Conservation (phyloP, 2,329 filamentous ascomycete species). For the Metarhizium album region DNA sequence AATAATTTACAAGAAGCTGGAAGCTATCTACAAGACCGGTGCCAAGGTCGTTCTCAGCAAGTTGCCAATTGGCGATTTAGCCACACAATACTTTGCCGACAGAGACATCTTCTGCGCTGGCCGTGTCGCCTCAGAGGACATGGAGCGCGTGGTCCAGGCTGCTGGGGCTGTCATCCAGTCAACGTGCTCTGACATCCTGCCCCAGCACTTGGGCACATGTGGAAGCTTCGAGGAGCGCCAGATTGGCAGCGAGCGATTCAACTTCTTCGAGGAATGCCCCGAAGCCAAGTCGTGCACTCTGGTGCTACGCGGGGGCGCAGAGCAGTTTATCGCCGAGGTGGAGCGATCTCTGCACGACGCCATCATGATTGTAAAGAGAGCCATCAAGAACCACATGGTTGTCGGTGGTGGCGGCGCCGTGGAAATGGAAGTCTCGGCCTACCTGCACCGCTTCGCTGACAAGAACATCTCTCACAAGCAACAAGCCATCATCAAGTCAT, state of each 20-base stretch:
- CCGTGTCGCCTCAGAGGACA: slow-evolving; percentile 79
- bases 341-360: slow-evolving; percentile 96
- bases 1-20: slow-evolving; percentile 99
- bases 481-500: slow-evolving; percentile 94
- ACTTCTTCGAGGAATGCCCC: slow-evolving; percentile 95
- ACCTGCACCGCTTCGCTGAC: slow-evolving; percentile 87
- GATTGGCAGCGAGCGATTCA: slow-evolving; percentile 95
- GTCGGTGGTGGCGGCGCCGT: slow-evolving; percentile 89
- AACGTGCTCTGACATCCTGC: slow-evolving; percentile 88
- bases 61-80: slow-evolving; percentile 91
- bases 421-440: slow-evolving; percentile 95
- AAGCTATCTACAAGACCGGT: slow-evolving; percentile 84
- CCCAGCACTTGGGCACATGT: slow-evolving; percentile 83
- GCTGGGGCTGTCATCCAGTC: slow-evolving; percentile 89
- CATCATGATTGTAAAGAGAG: slow-evolving; percentile 99
- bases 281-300: slow-evolving; percentile 95
- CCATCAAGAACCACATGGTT: slow-evolving; percentile 87
- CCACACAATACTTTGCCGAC: slow-evolving; percentile 96
- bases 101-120: slow-evolving; percentile 97
- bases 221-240: slow-evolving; percentile 89
- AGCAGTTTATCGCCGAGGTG: slow-evolving; percentile 98
- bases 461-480: slow-evolving; percentile 90
- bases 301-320: slow-evolving; percentile 86
- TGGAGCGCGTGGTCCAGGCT: slow-evolving; percentile 92
- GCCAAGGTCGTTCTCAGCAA: slow-evolving; percentile 97